Evolutionary conservation across 1,284 basidiomycete species (phyloP).

Genomic region (Heterobasidion parviporum): DNA sequence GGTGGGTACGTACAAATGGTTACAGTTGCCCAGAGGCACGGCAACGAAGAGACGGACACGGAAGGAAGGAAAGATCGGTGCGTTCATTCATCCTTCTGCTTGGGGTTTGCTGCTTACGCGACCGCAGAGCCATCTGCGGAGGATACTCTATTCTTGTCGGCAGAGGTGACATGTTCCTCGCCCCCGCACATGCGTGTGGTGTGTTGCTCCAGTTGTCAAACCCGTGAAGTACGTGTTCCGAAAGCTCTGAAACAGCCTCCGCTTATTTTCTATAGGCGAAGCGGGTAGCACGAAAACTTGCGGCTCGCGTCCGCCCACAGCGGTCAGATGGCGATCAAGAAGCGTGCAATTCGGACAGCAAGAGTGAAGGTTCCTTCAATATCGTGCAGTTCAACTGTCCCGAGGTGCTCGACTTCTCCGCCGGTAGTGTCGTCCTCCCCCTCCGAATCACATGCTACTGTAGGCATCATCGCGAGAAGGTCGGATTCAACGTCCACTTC

Average conservation of each 20-base stretch:
- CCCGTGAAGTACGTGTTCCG: constrained; percentile 63
- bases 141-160: constrained; percentile 64
- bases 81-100: constrained; percentile 14
- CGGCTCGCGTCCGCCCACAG: constrained; percentile 67
- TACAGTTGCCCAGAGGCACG: constrained; percentile 70
- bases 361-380: constrained; percentile 68
- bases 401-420: constrained; percentile 84
- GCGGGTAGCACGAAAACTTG: constrained; percentile 80
- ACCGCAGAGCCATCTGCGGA: constrained; percentile 56
- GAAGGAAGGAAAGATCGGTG: constrained; percentile 82
- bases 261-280: constrained; percentile 49
- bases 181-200: constrained; percentile 71
- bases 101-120: constrained; percentile 9
- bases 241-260: constrained; percentile 1
- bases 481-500: constrained; percentile 92
- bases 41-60: constrained; percentile 77
- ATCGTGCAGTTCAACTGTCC: constrained; percentile 96
- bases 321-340: constrained; percentile 70
- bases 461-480: constrained; percentile 95
- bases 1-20: constrained; percentile 79
- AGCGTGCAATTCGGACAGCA: constrained; percentile 33
- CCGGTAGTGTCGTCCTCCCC: constrained; percentile 84
- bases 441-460: constrained; percentile 98
- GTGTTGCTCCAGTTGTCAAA: constrained; percentile 79
- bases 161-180: constrained; percentile 68